A percentile compares a stretch with the other conserved stretches of the same genome.
Conservation (phyloP, 2,329 filamentous ascomycete genomes). For the Botrytis tulipae region DNA sequence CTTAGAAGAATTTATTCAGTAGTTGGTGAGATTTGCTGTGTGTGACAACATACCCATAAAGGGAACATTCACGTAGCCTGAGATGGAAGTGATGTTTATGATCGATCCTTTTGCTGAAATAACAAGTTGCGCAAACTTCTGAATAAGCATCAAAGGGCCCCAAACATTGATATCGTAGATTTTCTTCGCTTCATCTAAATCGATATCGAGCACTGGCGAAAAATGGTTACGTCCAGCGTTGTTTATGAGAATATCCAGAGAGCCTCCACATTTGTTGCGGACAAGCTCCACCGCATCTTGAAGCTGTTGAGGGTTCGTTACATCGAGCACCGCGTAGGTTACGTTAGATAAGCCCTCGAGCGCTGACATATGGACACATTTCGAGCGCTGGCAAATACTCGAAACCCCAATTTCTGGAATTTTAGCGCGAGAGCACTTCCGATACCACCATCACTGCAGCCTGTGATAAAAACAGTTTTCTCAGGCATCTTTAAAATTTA, state of each 20-base stretch:
- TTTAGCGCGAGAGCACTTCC: slow-evolving; percentile 41
- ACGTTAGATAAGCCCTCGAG: slow-evolving; percentile 30
- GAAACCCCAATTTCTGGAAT: slow-evolving; percentile 39
- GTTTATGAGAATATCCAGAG: slow-evolving; percentile 46
- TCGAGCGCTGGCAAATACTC: slow-evolving; percentile 43
- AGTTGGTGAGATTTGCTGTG: not conserved
- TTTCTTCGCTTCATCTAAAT: slow-evolving; percentile 30
- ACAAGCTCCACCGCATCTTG: slow-evolving; percentile 36
- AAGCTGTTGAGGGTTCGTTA: slow-evolving; percentile 40
- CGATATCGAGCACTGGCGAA: slow-evolving; percentile 33
- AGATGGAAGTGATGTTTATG: slow-evolving; percentile 29
- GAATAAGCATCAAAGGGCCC: slow-evolving; percentile 32
- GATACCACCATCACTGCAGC: slow-evolving; percentile 42
- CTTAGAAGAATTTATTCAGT: slow-evolving; percentile 29
- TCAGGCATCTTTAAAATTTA: not conserved
- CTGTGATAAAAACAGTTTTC: slow-evolving; percentile 39
- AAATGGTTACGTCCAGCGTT: slow-evolving; percentile 42
- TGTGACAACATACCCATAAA: slow-evolving; percentile 31
- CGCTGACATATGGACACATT: slow-evolving; percentile 35
- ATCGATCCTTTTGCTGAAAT: slow-evolving; percentile 34
- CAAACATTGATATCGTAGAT: slow-evolving; percentile 38
- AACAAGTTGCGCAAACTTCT: slow-evolving; percentile 34
- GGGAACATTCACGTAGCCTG: slow-evolving; percentile 32
- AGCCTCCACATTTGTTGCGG: slow-evolving; percentile 38
- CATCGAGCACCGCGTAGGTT: slow-evolving; percentile 43